phyloP scores from a whole-genome alignment of 2,329 filamentous ascomycete genomes.

The Albifimbria verrucaria region DNA sequence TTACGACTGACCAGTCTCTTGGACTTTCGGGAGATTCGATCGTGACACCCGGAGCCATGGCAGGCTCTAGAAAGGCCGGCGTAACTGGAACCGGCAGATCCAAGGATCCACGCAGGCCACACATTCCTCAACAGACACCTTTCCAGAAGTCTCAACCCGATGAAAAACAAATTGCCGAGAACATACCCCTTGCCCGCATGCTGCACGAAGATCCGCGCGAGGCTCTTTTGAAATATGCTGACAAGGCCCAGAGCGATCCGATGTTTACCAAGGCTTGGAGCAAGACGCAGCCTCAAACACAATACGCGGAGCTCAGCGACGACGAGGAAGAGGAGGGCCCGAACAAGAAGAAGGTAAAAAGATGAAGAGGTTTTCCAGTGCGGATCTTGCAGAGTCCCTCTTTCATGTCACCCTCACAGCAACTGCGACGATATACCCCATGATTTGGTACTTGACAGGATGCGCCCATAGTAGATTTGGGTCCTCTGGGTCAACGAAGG shows the following conservation, averaged over 20 bases:
- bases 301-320: constrained; percentile 87
- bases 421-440: background rate
- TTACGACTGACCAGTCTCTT: constrained; percentile 79
- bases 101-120: constrained; percentile 77
- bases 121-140: constrained; percentile 79
- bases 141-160: constrained; percentile 90
- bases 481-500: too few relatives aligned
- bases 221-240: constrained; percentile 90
- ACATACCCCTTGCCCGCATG: constrained; percentile 88
- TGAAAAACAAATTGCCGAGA: constrained; percentile 81
- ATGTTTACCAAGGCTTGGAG: constrained; percentile 94
- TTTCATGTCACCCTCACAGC: background rate
- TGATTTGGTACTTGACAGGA: background rate
- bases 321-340: constrained; percentile 72
- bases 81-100: constrained; percentile 75
- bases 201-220: constrained; percentile 94
- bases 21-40: constrained; percentile 84
- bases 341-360: constrained; percentile 49
- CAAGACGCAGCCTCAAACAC: constrained; percentile 84
- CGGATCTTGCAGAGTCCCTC: background rate
- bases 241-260: constrained; percentile 87
- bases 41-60: constrained; percentile 62
- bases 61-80: constrained; percentile 56
- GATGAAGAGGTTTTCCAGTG: background rate
- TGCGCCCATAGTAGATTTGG: too few relatives aligned